phyloP scores from a whole-genome alignment of 352 stramenopile species.

The Phytophthora multivora region DNA sequence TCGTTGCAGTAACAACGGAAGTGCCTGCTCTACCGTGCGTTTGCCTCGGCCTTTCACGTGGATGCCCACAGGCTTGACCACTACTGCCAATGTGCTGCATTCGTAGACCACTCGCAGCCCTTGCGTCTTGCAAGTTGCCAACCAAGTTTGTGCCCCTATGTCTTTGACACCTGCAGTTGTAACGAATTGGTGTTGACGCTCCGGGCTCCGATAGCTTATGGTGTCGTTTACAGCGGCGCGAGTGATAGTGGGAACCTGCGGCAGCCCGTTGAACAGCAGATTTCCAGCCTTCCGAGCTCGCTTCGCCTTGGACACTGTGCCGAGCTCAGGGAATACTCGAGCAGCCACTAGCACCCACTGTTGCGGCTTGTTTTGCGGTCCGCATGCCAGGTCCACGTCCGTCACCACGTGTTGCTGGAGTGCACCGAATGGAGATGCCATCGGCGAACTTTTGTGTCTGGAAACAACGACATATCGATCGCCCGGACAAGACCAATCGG shows the following conservation, averaged over 20 bases:
- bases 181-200: slow-evolving; percentile 6
- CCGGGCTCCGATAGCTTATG: slow-evolving; percentile 34
- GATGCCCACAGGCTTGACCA: slow-evolving; percentile 66
- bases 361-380: background rate
- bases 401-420: slow-evolving; percentile 27
- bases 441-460: slow-evolving; percentile 1
- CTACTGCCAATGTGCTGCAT: slow-evolving; percentile 42
- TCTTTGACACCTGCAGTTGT: background rate
- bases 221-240: slow-evolving; percentile 33
- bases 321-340: slow-evolving; percentile 45
- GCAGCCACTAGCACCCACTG: slow-evolving; percentile 65
- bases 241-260: slow-evolving; percentile 37
- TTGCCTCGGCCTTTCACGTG: slow-evolving; percentile 64
- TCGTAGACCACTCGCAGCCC: slow-evolving; percentile 65
- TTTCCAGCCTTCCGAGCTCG: slow-evolving; percentile 49
- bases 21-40: slow-evolving; percentile 52
- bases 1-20: slow-evolving; percentile 41
- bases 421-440: background rate
- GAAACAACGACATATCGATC: background rate
- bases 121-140: slow-evolving; percentile 48
- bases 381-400: slow-evolving; percentile 10
- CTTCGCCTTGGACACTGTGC: slow-evolving; percentile 70
- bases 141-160: slow-evolving; percentile 27
- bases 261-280: slow-evolving; percentile 51
- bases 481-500: background rate